Evolutionary conservation across 1,139 yeast genomes (phyloP).

Genomic region (Debaryomycetaceae sp.): DNA sequence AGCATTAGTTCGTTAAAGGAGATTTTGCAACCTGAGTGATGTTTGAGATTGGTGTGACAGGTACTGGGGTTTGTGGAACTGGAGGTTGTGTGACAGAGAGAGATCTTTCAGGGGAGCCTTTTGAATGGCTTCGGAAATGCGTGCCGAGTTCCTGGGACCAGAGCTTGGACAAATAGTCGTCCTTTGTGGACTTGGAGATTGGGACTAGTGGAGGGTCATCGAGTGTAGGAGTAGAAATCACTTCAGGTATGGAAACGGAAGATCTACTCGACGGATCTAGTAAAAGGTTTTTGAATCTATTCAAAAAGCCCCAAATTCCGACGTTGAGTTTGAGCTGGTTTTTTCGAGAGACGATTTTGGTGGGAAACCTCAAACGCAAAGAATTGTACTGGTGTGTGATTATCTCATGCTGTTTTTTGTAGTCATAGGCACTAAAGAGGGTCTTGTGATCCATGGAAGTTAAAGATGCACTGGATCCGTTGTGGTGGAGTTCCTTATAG

Average conservation of each 20-base stretch:
- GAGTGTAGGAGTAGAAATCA: background rate
- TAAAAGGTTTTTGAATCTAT: slow-evolving; percentile 6
- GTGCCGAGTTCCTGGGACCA: background rate
- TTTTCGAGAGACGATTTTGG: slow-evolving; percentile 10
- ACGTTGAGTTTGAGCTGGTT: slow-evolving; percentile 9
- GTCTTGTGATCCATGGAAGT: background rate
- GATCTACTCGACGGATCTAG: background rate
- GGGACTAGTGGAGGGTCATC: background rate
- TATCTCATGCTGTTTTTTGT: slow-evolving; percentile 38
- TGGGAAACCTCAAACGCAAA: slow-evolving; percentile 35
- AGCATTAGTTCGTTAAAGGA: background rate
- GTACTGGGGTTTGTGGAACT: background rate
- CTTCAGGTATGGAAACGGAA: background rate
- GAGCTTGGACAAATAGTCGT: background rate
- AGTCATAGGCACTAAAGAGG: slow-evolving; percentile 12
- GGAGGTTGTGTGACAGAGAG: background rate
- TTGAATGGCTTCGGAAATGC: background rate
- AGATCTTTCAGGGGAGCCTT: background rate
- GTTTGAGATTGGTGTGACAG: background rate
- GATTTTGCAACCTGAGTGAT: background rate
- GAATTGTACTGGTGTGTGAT: slow-evolving; percentile 36
- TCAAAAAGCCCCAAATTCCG: slow-evolving; percentile 19
- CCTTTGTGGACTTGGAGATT: background rate
- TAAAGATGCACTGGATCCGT: slow-evolving; percentile 10
- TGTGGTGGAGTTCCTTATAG: slow-evolving; percentile 25